A percentile compares a stretch with the other conserved stretches of the same genome.
phyloP scores from a whole-genome alignment of 306 rosid genomes.

The Prunus mongolica region DNA sequence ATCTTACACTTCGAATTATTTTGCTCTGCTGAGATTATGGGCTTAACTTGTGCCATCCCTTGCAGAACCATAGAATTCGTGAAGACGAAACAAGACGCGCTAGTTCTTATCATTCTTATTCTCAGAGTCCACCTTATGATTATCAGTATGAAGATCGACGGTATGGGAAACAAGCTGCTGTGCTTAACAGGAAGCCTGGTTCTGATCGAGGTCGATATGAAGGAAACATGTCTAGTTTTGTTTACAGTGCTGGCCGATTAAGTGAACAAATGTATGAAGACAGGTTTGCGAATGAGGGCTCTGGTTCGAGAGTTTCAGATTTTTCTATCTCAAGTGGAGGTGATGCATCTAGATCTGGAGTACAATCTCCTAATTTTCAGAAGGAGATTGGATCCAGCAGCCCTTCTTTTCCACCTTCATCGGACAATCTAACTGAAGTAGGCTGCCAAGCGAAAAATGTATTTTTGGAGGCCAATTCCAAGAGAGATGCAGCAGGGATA shows the following conservation, averaged over 20 bases:
- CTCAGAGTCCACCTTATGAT: conserved; percentile 99
- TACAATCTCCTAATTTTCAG: conserved; percentile 59
- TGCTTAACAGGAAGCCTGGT: conserved; percentile 78
- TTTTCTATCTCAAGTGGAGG: conserved; percentile 71
- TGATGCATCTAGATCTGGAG: conserved; percentile 61
- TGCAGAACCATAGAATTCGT: conserved; percentile 51
- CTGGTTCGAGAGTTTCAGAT: conserved; percentile 70
- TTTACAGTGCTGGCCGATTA: conserved; percentile 67
- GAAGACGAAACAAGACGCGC: conserved; percentile 82
- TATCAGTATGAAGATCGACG: conserved; percentile 87
- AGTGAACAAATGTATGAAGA: conserved; percentile 66
- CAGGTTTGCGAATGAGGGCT: conserved; percentile 71
- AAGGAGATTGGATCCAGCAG: conserved; percentile 54
- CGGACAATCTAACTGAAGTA: conserved; percentile 50
- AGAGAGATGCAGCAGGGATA: conserved; percentile 40
- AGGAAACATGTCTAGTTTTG: conserved; percentile 64
- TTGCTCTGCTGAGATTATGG: conserved; percentile 10
- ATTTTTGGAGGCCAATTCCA: conserved; percentile 36
- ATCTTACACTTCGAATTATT: neutral
- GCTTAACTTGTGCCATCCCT: conserved; percentile 18
- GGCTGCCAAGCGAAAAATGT: conserved; percentile 34
- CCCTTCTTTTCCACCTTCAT: conserved; percentile 43
- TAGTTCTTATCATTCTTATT: conserved; percentile 95
- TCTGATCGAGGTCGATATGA: conserved; percentile 79
- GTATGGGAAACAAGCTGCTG: conserved; percentile 74